phyloP scores from a whole-genome alignment of 2,329 filamentous ascomycete species.

The Cercospora citrullina region DNA sequence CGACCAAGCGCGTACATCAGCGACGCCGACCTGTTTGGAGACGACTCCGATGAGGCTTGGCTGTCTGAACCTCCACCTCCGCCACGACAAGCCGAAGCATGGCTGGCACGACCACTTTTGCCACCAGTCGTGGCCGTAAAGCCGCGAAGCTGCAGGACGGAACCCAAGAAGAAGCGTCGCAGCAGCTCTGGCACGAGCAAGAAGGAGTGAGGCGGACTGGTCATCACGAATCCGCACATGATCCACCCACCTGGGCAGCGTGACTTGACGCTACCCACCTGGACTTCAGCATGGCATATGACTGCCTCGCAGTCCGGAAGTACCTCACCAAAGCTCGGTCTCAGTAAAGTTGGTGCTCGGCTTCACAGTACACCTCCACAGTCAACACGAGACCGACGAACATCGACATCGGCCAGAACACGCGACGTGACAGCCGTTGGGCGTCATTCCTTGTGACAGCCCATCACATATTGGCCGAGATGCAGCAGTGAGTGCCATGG shows the following conservation, averaged over 20 bases:
- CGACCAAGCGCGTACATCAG: conserved; percentile 40
- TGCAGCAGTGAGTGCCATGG: neutral
- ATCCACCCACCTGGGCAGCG: neutral
- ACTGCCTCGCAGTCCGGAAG: neutral
- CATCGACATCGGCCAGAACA: neutral
- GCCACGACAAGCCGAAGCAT: conserved; percentile 38
- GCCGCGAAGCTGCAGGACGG: conserved; percentile 22
- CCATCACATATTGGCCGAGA: conserved; percentile 6
- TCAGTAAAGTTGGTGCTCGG: neutral
- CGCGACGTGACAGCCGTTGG: neutral
- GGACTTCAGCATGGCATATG: neutral
- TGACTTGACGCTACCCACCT: neutral
- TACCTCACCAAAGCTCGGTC: neutral
- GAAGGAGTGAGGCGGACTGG: conserved; percentile 22
- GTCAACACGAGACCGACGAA: neutral
- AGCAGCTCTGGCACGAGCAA: conserved; percentile 21
- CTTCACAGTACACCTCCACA: neutral
- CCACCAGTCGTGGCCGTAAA: conserved; percentile 33
- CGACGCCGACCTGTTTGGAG: conserved; percentile 42
- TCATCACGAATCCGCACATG: neutral
- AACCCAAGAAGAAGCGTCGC: conserved; percentile 27
- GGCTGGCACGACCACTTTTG: conserved; percentile 36
- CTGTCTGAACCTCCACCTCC: conserved; percentile 39
- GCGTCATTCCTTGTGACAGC: neutral
- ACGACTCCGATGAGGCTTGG: conserved; percentile 35